A percentile compares a stretch with the other conserved stretches of the same genome.
These are phyloP conservation scores for Penicillium decumbens DNA, from an alignment of 2,329 filamentous ascomycete genomes.

Conservation along the genomic window DNA sequence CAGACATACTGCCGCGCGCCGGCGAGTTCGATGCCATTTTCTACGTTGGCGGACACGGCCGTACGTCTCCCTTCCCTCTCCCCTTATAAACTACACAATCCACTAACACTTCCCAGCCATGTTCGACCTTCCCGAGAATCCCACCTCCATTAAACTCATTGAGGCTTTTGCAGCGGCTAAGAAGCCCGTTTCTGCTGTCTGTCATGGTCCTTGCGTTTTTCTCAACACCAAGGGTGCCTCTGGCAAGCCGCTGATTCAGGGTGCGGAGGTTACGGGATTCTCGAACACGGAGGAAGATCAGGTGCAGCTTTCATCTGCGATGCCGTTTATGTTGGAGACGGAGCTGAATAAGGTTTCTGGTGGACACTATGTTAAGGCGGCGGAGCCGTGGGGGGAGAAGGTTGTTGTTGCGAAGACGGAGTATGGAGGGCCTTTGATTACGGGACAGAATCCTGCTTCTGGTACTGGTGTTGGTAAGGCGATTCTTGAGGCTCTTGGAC, in stretches of 20 bases:
- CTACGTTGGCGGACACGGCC: constrained; percentile 57
- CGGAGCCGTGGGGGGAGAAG: constrained; percentile 44
- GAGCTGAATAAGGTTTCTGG: constrained; percentile 39
- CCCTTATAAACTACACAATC: too few species aligned
- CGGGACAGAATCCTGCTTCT: constrained; percentile 48
- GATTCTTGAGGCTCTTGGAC: constrained; percentile 36
- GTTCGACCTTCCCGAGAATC: constrained; percentile 47
- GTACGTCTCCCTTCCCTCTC: constrained; percentile 33
- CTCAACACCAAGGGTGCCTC: constrained; percentile 43
- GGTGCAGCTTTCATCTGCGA: constrained; percentile 34
- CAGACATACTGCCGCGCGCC: constrained; percentile 53
- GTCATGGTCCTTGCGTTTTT: constrained; percentile 46
- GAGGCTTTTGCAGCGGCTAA: constrained; percentile 45
- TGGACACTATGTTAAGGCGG: constrained; percentile 46
- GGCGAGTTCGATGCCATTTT: constrained; percentile 61
- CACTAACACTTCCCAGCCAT: constrained; percentile 34
- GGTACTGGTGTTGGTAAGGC: constrained; percentile 43
- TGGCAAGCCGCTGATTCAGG: constrained; percentile 41
- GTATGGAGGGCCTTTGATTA: constrained; percentile 40
- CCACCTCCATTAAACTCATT: constrained; percentile 44
- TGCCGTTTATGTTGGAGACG: constrained; percentile 49
- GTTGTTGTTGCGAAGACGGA: constrained; percentile 36
- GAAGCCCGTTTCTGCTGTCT: constrained; percentile 50
- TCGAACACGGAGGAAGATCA: constrained; percentile 47
- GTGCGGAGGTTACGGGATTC: constrained; percentile 45